phyloP scores from a whole-genome alignment of 192 early-diverging fungal species.

The Coemansia guatemalensis region DNA sequence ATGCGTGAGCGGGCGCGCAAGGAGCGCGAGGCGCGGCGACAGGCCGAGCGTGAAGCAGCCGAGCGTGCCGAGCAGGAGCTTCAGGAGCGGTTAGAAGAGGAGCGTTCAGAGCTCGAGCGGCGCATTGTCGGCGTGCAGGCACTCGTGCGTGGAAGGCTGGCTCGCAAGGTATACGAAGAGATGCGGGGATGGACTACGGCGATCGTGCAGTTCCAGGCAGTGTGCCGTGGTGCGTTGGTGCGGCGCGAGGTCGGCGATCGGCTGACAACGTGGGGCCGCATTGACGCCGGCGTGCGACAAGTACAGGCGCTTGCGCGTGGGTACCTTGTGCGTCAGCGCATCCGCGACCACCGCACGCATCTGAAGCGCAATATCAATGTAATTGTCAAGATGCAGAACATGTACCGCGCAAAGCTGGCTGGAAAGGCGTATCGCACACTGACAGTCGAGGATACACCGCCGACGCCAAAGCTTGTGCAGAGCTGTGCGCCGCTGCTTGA shows the following conservation, averaged over 20 bases:
- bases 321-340: slow-evolving; percentile 60
- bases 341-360: slow-evolving; percentile 58
- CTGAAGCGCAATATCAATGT: slow-evolving; percentile 66
- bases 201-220: slow-evolving; percentile 50
- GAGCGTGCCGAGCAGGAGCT: slow-evolving; percentile 30
- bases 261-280: slow-evolving; percentile 31
- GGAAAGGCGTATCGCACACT: slow-evolving; percentile 69
- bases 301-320: slow-evolving; percentile 71
- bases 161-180: slow-evolving; percentile 55
- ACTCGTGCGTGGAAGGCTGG: slow-evolving; percentile 58
- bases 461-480: slow-evolving; percentile 75
- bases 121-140: slow-evolving; percentile 58
- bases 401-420: slow-evolving; percentile 66
- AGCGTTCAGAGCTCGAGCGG: slow-evolving; percentile 48
- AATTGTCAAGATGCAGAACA: slow-evolving; percentile 72
- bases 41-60: slow-evolving; percentile 1
- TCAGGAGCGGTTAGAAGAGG: slow-evolving; percentile 32
- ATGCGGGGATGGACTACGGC: slow-evolving; percentile 55
- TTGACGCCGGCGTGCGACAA: slow-evolving; percentile 31
- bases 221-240: slow-evolving; percentile 46
- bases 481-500: slow-evolving; percentile 87
- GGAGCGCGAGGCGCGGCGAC: background rate
- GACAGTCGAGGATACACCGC: slow-evolving; percentile 74
- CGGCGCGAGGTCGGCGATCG: slow-evolving; percentile 40
- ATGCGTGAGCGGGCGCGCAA: background rate